phyloP scores from a whole-genome alignment of 306 rosid genomes.

The Trifolium pratense region DNA sequence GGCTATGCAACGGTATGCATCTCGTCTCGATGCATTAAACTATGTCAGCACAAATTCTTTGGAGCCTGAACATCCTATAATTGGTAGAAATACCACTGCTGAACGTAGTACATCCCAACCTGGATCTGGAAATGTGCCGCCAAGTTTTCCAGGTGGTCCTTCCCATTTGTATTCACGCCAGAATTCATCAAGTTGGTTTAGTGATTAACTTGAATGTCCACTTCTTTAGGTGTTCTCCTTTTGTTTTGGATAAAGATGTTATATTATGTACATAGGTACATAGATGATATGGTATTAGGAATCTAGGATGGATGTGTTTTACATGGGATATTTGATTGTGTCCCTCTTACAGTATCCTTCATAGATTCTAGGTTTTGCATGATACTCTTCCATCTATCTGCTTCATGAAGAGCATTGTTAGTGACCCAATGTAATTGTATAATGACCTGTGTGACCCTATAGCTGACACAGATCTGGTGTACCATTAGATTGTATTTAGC shows the following conservation, averaged over 20 bases:
- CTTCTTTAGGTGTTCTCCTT: not conserved
- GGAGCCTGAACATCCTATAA: conserved; percentile 42
- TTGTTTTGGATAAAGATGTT: conserved; percentile 1
- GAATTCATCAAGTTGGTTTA: conserved; percentile 62
- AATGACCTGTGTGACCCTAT: not conserved
- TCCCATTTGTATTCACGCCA: conserved; percentile 43
- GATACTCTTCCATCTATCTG: conserved; percentile 10
- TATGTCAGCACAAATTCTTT: conserved; percentile 44
- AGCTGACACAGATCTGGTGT: not conserved
- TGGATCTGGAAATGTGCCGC: conserved; percentile 39
- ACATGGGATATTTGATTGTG: not conserved
- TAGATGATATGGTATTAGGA: not conserved
- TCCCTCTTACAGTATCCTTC: conserved; percentile 11
- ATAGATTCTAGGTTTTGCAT: not conserved
- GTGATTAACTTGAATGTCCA: conserved; percentile 41
- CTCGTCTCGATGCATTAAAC: conserved; percentile 68
- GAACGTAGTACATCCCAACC: conserved; percentile 49
- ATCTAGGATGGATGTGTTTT: conserved; percentile 14
- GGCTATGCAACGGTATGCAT: conserved; percentile 65
- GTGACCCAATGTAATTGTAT: not conserved
- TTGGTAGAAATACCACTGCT: conserved; percentile 23
- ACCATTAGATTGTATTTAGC: not conserved
- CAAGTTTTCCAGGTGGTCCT: conserved; percentile 56
- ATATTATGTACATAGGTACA: not conserved
- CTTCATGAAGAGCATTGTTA: not conserved